A percentile compares a stretch with the other conserved stretches of the same genome.
phyloP scores from a whole-genome alignment of 129 eudicot species.

The Cynara cardunculus region DNA sequence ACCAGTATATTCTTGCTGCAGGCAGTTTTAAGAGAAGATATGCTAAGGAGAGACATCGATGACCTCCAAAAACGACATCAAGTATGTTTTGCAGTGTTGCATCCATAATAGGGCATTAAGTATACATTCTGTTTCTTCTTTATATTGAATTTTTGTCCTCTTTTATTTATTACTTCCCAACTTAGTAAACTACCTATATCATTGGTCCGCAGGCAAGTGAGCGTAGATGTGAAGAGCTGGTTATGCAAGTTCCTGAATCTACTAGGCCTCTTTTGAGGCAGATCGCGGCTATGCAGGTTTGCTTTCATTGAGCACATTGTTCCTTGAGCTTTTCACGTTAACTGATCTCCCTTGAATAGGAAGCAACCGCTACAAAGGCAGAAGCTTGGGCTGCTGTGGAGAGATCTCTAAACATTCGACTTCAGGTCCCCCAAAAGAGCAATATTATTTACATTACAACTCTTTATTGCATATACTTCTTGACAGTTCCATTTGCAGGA shows the following conservation, averaged over 20 bases:
- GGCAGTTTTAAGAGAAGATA: conserved; percentile 80
- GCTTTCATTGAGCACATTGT: neutral
- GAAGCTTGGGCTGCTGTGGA: conserved; percentile 92
- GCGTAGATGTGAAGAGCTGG: conserved; percentile 89
- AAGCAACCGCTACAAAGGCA: conserved; percentile 66
- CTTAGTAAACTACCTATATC: conserved; percentile 7
- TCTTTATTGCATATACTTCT: conserved; percentile 1
- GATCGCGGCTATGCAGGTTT: conserved; percentile 92
- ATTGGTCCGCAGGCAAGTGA: conserved; percentile 67
- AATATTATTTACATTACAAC: neutral
- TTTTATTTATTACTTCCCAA: neutral
- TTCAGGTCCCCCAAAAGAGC: conserved; percentile 59
- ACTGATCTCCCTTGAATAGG: conserved; percentile 38
- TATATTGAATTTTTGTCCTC: neutral
- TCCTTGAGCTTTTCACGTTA: neutral
- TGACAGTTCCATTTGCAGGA: conserved; percentile 51
- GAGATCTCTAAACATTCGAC: conserved; percentile 70
- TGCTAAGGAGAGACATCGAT: conserved; percentile 70
- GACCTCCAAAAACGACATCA: conserved; percentile 92
- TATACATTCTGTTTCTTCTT: neutral
- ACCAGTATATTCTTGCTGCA: conserved; percentile 34
- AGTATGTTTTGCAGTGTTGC: conserved; percentile 33
- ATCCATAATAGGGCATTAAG: neutral
- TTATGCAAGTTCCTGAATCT: conserved; percentile 92
- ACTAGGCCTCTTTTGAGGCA: conserved; percentile 94